Evolutionary conservation across 108 stramenopile species (phyloP).

Genomic region (Pseudonitzschia pungens): DNA sequence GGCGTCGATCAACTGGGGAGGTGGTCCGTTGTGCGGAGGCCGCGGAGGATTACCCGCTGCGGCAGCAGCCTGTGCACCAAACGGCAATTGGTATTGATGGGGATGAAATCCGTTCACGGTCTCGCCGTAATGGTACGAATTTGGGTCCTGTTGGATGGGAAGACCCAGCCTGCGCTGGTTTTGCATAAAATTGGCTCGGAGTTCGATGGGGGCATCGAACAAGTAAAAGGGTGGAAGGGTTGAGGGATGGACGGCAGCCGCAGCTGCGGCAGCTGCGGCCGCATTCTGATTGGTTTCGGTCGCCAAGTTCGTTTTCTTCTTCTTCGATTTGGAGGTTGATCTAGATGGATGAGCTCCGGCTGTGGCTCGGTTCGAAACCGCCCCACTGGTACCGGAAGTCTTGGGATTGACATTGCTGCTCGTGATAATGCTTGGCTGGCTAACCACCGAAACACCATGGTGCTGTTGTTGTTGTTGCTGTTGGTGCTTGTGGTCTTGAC

Average conservation of each 20-base stretch:
- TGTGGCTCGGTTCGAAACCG: background rate
- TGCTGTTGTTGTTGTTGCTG: background rate
- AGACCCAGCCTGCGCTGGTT: constrained; percentile 33
- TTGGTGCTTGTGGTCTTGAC: background rate
- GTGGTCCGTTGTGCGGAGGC: background rate
- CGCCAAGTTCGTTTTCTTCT: background rate
- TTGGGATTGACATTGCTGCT: constrained; percentile 1
- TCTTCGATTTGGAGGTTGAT: background rate
- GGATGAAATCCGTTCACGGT: constrained; percentile 72
- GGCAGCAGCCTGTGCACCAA: background rate
- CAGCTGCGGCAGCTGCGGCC: too few species aligned
- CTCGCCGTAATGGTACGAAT: constrained; percentile 65
- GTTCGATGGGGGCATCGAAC: constrained; percentile 51
- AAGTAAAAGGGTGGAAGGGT: constrained; percentile 44
- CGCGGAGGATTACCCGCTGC: background rate
- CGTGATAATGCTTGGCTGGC: background rate
- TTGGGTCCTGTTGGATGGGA: constrained; percentile 42
- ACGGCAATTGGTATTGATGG: constrained; percentile 31
- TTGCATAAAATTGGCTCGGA: constrained; percentile 46
- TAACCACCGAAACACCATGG: background rate
- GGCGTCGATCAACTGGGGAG: constrained; percentile 39
- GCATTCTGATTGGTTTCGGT: background rate
- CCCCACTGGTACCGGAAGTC: background rate
- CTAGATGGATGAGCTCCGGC: background rate
- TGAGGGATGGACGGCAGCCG: background rate